Conservation (phyloP, 768 basidiomycete species). For the Amanita polypyramis region DNA sequence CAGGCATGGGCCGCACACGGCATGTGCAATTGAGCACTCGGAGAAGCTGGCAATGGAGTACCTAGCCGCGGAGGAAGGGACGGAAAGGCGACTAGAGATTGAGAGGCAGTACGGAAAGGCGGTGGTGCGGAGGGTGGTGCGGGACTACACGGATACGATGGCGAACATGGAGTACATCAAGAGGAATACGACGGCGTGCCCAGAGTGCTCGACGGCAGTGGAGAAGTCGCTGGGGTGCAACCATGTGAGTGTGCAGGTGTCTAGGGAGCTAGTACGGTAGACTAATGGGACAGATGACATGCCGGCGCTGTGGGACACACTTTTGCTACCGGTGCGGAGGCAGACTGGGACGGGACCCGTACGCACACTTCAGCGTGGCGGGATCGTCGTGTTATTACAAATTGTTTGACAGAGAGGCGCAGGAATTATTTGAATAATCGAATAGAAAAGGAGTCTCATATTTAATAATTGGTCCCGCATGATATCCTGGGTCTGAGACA, state of each 20-base stretch:
- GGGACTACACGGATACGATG: constrained; percentile 59
- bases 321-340: constrained; percentile 77
- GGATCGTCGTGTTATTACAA: constrained; percentile 48
- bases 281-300: constrained; percentile 51
- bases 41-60: constrained; percentile 61
- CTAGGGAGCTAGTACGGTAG: not conserved
- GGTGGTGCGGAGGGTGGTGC: constrained; percentile 52
- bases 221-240: constrained; percentile 80
- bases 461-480: constrained; percentile 26
- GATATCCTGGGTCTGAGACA: constrained; percentile 29
- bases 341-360: constrained; percentile 45
- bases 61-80: constrained; percentile 42
- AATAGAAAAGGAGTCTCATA: constrained; percentile 10
- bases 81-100: constrained; percentile 35
- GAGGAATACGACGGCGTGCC: constrained; percentile 56
- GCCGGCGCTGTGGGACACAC: constrained; percentile 61
- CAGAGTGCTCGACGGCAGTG: constrained; percentile 62
- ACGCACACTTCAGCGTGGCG: constrained; percentile 54
- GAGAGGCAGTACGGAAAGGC: constrained; percentile 56
- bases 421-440: no score
- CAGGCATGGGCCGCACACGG: constrained; percentile 76
- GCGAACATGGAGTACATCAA: constrained; percentile 69
- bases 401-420: constrained; percentile 47
- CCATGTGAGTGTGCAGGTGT: constrained; percentile 46
- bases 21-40: constrained; percentile 61